Percentiles rank a stretch among this genome's conserved stretches.
Conservation (phyloP, 108 stramenopile genomes). For the Epipyxis sp. region DNA sequence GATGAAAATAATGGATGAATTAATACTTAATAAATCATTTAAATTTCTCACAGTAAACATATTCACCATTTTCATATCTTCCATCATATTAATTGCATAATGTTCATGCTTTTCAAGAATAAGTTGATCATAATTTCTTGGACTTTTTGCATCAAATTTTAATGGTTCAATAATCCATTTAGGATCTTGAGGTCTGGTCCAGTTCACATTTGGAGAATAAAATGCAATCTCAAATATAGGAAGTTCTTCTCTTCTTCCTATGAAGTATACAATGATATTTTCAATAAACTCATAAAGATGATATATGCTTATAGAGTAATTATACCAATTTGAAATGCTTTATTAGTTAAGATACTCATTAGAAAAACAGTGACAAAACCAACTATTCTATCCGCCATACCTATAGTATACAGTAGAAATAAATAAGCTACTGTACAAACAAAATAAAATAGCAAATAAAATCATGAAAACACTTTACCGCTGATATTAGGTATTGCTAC, state of each 20-base stretch:
- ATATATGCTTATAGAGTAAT: not conserved
- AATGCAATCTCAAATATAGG: too few species aligned
- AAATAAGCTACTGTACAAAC: too few species aligned
- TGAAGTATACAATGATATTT: not conserved
- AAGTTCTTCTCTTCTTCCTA: constrained; percentile 17
- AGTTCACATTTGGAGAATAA: too few species aligned
- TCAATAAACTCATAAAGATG: not conserved
- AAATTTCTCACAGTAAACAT: not conserved
- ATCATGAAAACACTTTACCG: too few species aligned
- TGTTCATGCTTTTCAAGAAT: constrained; percentile 1
- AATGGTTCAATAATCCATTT: constrained; percentile 7
- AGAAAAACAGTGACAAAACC: not conserved
- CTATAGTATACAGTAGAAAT: too few species aligned
- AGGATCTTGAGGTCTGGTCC: too few species aligned
- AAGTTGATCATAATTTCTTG: not conserved
- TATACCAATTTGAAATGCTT: constrained; percentile 28
- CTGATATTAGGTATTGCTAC: too few species aligned
- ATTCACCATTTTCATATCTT: not conserved
- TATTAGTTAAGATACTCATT: not conserved
- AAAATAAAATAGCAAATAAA: too few species aligned
- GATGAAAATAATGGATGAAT: not conserved
- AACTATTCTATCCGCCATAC: constrained; percentile 12
- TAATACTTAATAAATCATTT: not conserved
- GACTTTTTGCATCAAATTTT: not conserved
- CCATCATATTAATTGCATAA: constrained; percentile 19